Percentiles rank a stretch among this genome's conserved stretches.
These are phyloP conservation scores for Oxyria digyna DNA, from an alignment of 148 eudicot species.

Conservation along the genomic window DNA sequence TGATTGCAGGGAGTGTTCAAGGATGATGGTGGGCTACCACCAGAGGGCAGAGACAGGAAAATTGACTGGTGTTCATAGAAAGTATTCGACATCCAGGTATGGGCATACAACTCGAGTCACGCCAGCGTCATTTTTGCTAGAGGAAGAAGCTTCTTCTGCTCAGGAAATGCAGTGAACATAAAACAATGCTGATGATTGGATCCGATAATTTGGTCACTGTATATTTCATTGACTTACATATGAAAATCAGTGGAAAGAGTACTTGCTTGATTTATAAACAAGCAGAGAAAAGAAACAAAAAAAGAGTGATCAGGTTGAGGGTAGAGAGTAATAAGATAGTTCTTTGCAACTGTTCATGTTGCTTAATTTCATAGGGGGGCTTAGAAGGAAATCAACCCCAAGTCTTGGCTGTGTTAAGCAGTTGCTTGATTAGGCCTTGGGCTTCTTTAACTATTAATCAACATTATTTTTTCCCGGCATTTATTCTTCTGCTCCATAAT, in stretches of 20 bases:
- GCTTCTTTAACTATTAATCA: neutral
- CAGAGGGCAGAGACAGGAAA: constrained; percentile 68
- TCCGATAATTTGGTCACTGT: neutral
- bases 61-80: constrained; percentile 68
- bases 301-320: neutral
- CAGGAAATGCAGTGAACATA: neutral
- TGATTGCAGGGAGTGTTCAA: constrained; percentile 63
- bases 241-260: neutral
- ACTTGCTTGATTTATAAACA: neutral
- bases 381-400: neutral
- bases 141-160: neutral
- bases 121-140: constrained; percentile 54
- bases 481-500: neutral
- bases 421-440: neutral
- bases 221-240: neutral
- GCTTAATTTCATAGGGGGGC: neutral
- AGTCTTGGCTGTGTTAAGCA: neutral
- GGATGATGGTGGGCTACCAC: constrained; percentile 46
- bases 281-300: neutral
- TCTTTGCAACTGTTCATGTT: constrained; percentile 4
- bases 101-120: constrained; percentile 53
- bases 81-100: constrained; percentile 59
- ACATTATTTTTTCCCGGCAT: neutral
- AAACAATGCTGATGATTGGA: neutral
- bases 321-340: neutral